Percentiles rank a stretch among this genome's conserved stretches.
Conservation (phyloP, 192 early-diverging fungal genomes). For the Nowakowskiella sp. region DNA sequence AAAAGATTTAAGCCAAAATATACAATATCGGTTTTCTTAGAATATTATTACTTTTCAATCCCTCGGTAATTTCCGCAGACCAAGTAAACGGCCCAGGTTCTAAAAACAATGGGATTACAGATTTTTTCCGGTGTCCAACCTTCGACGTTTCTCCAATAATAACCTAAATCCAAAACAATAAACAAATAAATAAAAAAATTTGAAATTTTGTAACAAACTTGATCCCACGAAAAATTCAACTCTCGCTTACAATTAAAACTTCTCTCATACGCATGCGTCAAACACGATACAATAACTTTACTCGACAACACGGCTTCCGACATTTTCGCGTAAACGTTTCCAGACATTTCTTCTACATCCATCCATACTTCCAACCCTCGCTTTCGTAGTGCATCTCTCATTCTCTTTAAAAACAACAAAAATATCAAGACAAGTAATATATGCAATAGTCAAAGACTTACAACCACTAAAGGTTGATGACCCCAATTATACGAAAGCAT, state of each 20-base stretch:
- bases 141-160: no score
- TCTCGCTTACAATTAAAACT: constrained; percentile 5
- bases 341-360: constrained; percentile 19
- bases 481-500: constrained; percentile 12
- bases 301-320: constrained; percentile 23
- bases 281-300: constrained; percentile 21
- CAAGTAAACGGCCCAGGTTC: no score
- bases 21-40: no score
- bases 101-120: no score
- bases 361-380: constrained; percentile 17
- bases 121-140: no score
- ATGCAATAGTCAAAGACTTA: background rate
- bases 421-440: background rate
- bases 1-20: no score
- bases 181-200: no score
- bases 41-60: no score
- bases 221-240: no score
- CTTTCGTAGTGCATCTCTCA: background rate
- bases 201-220: no score
- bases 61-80: no score
- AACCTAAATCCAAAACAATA: no score
- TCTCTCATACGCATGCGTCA: constrained; percentile 23
- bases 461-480: background rate
- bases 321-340: constrained; percentile 33
- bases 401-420: constrained; percentile 4